phyloP scores from a whole-genome alignment of 2,329 filamentous ascomycete genomes.

The Fusarium caatingaense region DNA sequence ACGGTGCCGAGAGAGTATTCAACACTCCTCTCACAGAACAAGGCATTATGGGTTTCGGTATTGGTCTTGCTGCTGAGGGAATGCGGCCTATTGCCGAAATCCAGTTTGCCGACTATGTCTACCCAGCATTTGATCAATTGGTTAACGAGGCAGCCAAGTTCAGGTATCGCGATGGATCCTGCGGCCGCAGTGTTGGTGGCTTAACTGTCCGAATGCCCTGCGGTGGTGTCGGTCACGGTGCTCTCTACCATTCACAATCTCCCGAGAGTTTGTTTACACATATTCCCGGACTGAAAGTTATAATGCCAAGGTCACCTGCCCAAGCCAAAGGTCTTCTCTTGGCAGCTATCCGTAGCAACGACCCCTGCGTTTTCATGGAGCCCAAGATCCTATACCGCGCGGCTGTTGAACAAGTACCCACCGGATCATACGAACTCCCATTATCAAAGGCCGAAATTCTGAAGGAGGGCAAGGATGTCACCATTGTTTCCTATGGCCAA shows the following conservation, averaged over 20 bases:
- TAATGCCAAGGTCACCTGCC: slow-evolving; percentile 85
- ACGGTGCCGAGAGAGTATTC: slow-evolving; percentile 90
- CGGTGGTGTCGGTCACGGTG: slow-evolving; percentile 90
- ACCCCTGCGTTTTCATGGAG: slow-evolving; percentile 93
- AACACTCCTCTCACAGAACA: slow-evolving; percentile 96
- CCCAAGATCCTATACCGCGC: slow-evolving; percentile 93
- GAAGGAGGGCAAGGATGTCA: slow-evolving; percentile 82
- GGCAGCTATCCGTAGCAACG: slow-evolving; percentile 80
- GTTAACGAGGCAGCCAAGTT: slow-evolving; percentile 94
- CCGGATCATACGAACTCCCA: slow-evolving; percentile 82
- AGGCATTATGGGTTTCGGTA: slow-evolving; percentile 92
- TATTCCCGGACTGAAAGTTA: slow-evolving; percentile 84
- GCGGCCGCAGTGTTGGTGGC: slow-evolving; percentile 74
- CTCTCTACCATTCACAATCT: slow-evolving; percentile 87
- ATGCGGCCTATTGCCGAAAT: slow-evolving; percentile 95
- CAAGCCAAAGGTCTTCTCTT: slow-evolving; percentile 91
- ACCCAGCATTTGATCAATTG: slow-evolving; percentile 91
- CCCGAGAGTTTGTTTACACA: slow-evolving; percentile 91
- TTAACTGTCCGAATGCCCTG: slow-evolving; percentile 91
- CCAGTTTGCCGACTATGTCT: slow-evolving; percentile 95
- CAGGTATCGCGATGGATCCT: slow-evolving; percentile 76
- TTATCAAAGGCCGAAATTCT: slow-evolving; percentile 87
- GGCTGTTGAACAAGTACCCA: slow-evolving; percentile 90
- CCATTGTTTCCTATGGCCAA: slow-evolving; percentile 88
- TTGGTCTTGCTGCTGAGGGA: slow-evolving; percentile 89